Conservation (phyloP, 106 monocot genomes). For the Posidonia australis region DNA sequence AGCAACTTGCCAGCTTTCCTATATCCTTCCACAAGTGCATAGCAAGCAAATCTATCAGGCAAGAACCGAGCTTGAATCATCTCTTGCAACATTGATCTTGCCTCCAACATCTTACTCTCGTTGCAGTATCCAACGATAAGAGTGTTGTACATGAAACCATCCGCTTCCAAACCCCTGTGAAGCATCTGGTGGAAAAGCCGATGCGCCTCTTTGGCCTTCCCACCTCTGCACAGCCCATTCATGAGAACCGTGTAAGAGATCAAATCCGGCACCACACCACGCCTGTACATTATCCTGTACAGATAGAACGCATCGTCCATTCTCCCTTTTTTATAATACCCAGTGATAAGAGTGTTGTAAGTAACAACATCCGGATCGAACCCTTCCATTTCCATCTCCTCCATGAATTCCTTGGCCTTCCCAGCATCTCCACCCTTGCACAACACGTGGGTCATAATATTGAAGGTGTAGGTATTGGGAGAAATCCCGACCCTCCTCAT, state of each 20-base stretch:
- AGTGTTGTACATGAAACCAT: conserved; percentile 33
- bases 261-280: conserved; percentile 61
- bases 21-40: conserved; percentile 39
- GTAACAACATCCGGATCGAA: conserved; percentile 80
- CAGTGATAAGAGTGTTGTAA: conserved; percentile 78
- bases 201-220: conserved; percentile 38
- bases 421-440: conserved; percentile 34
- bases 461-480: conserved; percentile 63
- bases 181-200: conserved; percentile 67
- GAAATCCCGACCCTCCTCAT: conserved; percentile 35
- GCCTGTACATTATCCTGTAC: conserved; percentile 41
- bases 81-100: conserved; percentile 34
- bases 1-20: conserved; percentile 37
- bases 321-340: conserved; percentile 44
- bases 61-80: conserved; percentile 40
- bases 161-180: conserved; percentile 41
- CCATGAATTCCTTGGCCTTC: conserved; percentile 52
- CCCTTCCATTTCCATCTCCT: conserved; percentile 56
- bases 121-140: conserved; percentile 58
- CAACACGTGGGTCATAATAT: conserved; percentile 50
- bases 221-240: conserved; percentile 40
- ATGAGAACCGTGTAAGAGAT: conserved; percentile 63
- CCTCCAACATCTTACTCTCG: conserved; percentile 38
- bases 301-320: conserved; percentile 46
- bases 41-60: conserved; percentile 37